Evolutionary conservation across 2,329 filamentous ascomycete genomes (phyloP).

Genomic region (Xylaria sp.): DNA sequence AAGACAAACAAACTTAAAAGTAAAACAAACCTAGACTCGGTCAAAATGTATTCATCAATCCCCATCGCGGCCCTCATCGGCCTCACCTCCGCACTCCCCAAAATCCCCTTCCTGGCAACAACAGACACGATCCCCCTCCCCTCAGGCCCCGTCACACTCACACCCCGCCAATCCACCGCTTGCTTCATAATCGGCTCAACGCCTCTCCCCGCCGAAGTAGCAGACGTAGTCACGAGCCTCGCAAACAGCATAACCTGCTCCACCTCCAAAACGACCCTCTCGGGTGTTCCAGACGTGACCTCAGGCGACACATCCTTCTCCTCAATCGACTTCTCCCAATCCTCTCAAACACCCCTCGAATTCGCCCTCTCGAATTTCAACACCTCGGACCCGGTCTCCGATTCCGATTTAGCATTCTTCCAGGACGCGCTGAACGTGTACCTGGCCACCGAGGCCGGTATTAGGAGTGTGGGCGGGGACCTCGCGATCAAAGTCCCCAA

Average conservation of each 20-base stretch:
- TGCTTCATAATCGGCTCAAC: conserved; percentile 67
- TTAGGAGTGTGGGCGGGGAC: conserved; percentile 63
- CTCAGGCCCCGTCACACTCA: neutral
- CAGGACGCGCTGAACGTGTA: conserved; percentile 66
- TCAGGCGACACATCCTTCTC: conserved; percentile 64
- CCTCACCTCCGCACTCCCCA: conserved; percentile 36
- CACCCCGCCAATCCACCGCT: conserved; percentile 17
- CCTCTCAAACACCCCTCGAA: conserved; percentile 59
- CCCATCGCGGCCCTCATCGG: conserved; percentile 36
- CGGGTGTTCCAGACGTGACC: conserved; percentile 66
- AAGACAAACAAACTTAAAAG: too few relatives aligned
- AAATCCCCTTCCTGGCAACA: conserved; percentile 41
- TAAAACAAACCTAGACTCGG: neutral
- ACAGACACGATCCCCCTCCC: conserved; percentile 33
- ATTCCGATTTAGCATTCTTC: conserved; percentile 62
- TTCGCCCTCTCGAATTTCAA: conserved; percentile 67
- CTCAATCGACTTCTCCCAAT: conserved; percentile 65
- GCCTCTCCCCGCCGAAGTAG: conserved; percentile 62
- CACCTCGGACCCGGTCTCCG: conserved; percentile 61
- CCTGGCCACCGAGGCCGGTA: conserved; percentile 68
- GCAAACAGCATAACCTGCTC: conserved; percentile 62
- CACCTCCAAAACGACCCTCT: conserved; percentile 59
- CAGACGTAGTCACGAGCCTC: conserved; percentile 56
- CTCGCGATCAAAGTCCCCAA: conserved; percentile 71
- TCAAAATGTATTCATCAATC: conserved; percentile 32